Conservation (phyloP, 179 eudicot genomes). For the Nepenthes alata region DNA sequence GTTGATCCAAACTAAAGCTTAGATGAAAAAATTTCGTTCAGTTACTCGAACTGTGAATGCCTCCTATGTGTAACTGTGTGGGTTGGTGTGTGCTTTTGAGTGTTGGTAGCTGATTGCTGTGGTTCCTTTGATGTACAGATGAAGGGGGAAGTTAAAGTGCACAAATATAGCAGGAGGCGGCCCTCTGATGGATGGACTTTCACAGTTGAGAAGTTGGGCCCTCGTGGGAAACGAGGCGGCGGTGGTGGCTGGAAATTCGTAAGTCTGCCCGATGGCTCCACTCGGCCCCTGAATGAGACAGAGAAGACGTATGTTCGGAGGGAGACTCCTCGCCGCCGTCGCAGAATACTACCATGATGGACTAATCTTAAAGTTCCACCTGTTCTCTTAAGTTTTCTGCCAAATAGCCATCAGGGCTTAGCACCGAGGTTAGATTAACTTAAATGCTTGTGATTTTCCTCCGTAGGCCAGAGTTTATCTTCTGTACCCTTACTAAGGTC, state of each 20-base stretch:
- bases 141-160: constrained; percentile 52
- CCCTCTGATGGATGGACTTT: constrained; percentile 77
- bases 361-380: background rate
- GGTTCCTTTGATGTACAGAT: constrained; percentile 26
- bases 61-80: background rate
- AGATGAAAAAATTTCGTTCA: too few species aligned
- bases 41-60: background rate
- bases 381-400: too few species aligned
- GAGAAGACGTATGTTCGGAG: constrained; percentile 77
- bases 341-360: constrained; percentile 49
- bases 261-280: constrained; percentile 72
- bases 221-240: constrained; percentile 67
- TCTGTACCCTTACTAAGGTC: too few species aligned
- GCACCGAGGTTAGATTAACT: too few species aligned
- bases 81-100: background rate
- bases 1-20: too few species aligned
- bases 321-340: constrained; percentile 72
- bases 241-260: constrained; percentile 84
- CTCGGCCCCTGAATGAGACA: constrained; percentile 59
- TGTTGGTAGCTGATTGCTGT: background rate
- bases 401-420: too few species aligned
- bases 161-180: constrained; percentile 78
- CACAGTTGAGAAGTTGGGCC: constrained; percentile 61
- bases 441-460: too few species aligned
- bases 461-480: too few species aligned